Evolutionary conservation across 169 alveolate species (phyloP).

Genomic region (Plasmodium sp.): DNA sequence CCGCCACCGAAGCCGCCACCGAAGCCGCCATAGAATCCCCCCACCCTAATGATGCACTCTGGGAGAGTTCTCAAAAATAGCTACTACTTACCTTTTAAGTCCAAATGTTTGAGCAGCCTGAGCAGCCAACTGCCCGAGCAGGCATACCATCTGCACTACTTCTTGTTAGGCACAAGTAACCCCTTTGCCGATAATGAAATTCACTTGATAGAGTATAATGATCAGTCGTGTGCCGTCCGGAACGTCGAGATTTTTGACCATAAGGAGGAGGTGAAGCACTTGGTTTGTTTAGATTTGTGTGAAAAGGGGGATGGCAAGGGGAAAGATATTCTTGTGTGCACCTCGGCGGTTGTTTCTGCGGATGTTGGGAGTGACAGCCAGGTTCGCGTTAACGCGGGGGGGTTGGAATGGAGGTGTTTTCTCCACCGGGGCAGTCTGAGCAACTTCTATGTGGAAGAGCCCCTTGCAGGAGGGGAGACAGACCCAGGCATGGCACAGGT

Average conservation of each 20-base stretch:
- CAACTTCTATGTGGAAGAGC: constrained; percentile 15
- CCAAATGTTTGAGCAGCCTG: constrained; percentile 47
- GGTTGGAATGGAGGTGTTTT: constrained; percentile 13
- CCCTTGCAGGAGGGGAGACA: neutral
- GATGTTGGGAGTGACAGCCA: neutral
- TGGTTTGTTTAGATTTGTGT: constrained; percentile 57
- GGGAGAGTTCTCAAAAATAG: constrained; percentile 25
- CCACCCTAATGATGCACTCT: constrained; percentile 27
- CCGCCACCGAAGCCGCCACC: too few species aligned
- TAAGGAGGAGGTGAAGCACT: constrained; percentile 25
- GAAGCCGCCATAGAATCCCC: neutral
- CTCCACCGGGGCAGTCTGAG: constrained; percentile 15
- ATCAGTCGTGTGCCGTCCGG: constrained; percentile 9
- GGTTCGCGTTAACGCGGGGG: neutral
- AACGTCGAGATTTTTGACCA: constrained; percentile 37
- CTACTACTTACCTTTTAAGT: constrained; percentile 39
- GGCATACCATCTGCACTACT: constrained; percentile 56
- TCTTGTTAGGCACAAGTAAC: constrained; percentile 29
- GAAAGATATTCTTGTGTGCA: constrained; percentile 18
- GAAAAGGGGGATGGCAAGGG: constrained; percentile 3
- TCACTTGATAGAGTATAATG: constrained; percentile 66
- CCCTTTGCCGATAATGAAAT: constrained; percentile 59
- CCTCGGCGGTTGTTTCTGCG: constrained; percentile 2
- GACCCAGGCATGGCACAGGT: neutral
- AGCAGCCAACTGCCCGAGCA: neutral